These are phyloP conservation scores for Colletotrichum orchidophilum DNA, from an alignment of 2,329 filamentous ascomycete genomes.

Conservation along the genomic window DNA sequence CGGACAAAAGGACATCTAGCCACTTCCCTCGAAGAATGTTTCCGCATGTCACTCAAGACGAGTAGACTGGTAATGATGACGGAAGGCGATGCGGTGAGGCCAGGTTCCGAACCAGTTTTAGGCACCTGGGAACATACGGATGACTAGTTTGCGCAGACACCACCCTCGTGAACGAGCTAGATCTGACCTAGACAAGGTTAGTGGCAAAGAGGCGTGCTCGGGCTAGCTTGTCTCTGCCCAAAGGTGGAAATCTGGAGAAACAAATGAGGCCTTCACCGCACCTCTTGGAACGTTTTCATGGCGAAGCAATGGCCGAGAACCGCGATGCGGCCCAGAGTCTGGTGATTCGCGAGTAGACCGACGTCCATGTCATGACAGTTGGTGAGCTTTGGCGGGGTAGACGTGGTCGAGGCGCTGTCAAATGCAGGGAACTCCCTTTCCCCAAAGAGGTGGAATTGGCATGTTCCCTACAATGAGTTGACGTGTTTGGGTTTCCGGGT, in stretches of 20 bases:
- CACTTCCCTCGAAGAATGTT: not conserved
- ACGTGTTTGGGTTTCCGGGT: slow-evolving; percentile 18
- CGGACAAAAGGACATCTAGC: not conserved
- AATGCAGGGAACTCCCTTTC: slow-evolving; percentile 1
- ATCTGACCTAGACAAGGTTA: not conserved
- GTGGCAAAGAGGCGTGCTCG: not conserved
- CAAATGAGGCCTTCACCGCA: slow-evolving; percentile 4
- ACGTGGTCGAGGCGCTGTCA: slow-evolving; percentile 1
- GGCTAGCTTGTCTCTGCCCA: not conserved
- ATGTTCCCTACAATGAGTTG: slow-evolving; percentile 22
- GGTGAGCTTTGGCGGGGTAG: not conserved
- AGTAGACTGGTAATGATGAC: not conserved
- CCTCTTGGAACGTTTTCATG: too few relatives aligned
- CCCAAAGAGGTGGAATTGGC: slow-evolving; percentile 5
- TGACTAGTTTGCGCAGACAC: slow-evolving; percentile 7
- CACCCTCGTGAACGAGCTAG: slow-evolving; percentile 15
- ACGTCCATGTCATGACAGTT: slow-evolving; percentile 9
- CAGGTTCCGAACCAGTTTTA: slow-evolving; percentile 20
- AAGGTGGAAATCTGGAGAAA: slow-evolving; percentile 3
- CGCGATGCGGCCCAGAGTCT: not conserved
- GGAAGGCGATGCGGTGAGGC: not conserved
- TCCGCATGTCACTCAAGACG: not conserved
- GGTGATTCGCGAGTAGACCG: not conserved
- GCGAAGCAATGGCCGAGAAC: not conserved
- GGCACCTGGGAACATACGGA: slow-evolving; percentile 1